Conservation (phyloP, 2,329 filamentous ascomycete genomes). For the Fusarium anguioides region DNA sequence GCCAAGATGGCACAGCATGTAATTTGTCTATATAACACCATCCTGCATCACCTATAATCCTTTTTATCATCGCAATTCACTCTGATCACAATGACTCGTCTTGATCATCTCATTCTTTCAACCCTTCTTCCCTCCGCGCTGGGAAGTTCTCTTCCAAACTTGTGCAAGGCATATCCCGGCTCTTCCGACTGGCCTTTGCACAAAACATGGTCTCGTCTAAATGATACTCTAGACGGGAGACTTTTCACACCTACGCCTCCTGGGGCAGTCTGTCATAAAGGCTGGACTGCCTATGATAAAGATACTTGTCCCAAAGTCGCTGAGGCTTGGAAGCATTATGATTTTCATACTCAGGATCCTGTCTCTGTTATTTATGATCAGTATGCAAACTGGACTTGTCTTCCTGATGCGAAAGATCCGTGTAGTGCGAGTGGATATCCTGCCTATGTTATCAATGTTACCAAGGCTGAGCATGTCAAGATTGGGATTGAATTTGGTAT, state of each 20-base stretch:
- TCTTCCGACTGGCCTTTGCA: slow-evolving; percentile 60
- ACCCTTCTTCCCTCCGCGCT: not conserved
- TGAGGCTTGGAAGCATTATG: slow-evolving; percentile 45
- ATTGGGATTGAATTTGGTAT: slow-evolving; percentile 57
- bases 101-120: slow-evolving; percentile 4
- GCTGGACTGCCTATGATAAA: slow-evolving; percentile 42
- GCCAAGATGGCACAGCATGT: not conserved
- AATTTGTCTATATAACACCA: slow-evolving; percentile 20
- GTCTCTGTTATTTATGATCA: slow-evolving; percentile 53
- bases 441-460: slow-evolving; percentile 53
- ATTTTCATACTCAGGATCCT: slow-evolving; percentile 46
- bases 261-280: slow-evolving; percentile 47
- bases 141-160: not conserved
- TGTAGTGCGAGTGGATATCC: slow-evolving; percentile 52
- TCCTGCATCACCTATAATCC: fast-evolving
- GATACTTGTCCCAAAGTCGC: slow-evolving; percentile 46
- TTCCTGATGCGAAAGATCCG: slow-evolving; percentile 53
- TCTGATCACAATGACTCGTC: slow-evolving; percentile 14
- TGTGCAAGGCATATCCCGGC: slow-evolving; percentile 61
- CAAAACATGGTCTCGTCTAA: slow-evolving; percentile 58
- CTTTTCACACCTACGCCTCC: slow-evolving; percentile 57
- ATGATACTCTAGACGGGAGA: slow-evolving; percentile 56
- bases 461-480: slow-evolving; percentile 49
- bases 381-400: slow-evolving; percentile 62
- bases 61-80: fast-evolving